Evolutionary conservation across 2,329 filamentous ascomycete species (phyloP).

Genomic region (Neonectria magnoliae): DNA sequence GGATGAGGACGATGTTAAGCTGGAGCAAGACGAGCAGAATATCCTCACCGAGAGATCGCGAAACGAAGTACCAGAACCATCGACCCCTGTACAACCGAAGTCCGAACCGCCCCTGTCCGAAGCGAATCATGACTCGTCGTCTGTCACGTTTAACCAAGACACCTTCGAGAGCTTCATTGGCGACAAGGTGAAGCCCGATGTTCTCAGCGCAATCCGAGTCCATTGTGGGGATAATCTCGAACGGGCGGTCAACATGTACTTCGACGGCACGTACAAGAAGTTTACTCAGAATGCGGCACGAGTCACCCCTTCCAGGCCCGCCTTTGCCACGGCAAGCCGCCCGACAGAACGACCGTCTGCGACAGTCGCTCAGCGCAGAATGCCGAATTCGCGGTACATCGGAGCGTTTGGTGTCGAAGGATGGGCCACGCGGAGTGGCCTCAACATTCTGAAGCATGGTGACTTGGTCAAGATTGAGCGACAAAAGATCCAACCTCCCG

Average conservation of each 20-base stretch:
- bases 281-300: constrained; percentile 47
- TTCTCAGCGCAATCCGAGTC: constrained; percentile 61
- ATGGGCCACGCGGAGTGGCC: constrained; percentile 90
- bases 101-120: constrained; percentile 17
- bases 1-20: constrained; percentile 36
- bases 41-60: constrained; percentile 26
- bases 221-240: constrained; percentile 68
- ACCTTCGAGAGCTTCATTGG: constrained; percentile 70
- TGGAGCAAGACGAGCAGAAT: constrained; percentile 29
- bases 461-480: constrained; percentile 89
- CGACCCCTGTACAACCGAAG: constrained; percentile 15
- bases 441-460: constrained; percentile 78
- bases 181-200: constrained; percentile 60
- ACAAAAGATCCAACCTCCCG: constrained; percentile 74
- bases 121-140: constrained; percentile 38
- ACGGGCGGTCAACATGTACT: constrained; percentile 74
- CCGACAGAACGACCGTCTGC: constrained; percentile 24
- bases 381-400: constrained; percentile 73
- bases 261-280: constrained; percentile 73
- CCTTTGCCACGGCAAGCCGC: constrained; percentile 18
- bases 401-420: constrained; percentile 91
- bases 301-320: constrained; percentile 15
- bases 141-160: constrained; percentile 62
- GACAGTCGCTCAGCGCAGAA: constrained; percentile 33
- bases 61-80: constrained; percentile 24